Evolutionary conservation across 306 rosid species (phyloP).

Genomic region (Acacia confusa): DNA sequence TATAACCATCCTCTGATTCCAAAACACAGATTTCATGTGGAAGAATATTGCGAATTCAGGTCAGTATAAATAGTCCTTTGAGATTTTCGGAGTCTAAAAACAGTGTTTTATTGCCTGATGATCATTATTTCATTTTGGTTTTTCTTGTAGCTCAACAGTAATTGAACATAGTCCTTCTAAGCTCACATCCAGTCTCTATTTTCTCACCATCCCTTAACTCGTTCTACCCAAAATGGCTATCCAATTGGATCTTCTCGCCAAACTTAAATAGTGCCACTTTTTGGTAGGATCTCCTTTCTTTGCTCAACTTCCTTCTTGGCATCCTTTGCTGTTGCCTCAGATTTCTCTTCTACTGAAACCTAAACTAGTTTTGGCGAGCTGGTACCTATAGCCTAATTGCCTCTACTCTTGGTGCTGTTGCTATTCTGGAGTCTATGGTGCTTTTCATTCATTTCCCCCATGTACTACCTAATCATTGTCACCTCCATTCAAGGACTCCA

Average conservation of each 20-base stretch:
- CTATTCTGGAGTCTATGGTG: neutral
- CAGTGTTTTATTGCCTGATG: neutral
- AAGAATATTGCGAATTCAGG: neutral
- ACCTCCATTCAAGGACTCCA: neutral
- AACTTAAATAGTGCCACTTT: neutral
- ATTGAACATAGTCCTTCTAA: neutral
- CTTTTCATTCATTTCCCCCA: neutral
- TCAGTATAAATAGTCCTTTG: neutral
- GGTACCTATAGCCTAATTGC: neutral
- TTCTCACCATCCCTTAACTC: neutral
- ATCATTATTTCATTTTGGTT: neutral
- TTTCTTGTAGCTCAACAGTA: neutral
- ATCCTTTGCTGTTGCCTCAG: neutral
- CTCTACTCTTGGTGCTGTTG: neutral
- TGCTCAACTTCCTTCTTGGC: neutral
- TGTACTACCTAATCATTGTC: neutral
- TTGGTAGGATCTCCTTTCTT: neutral
- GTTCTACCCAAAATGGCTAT: neutral
- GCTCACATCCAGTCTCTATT: neutral
- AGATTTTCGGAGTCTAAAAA: conserved; percentile 6
- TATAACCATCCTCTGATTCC: neutral
- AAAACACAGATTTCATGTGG: neutral
- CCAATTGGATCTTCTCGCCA: neutral
- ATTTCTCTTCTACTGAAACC: neutral
- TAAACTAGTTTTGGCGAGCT: neutral